Conservation (phyloP, 768 basidiomycete genomes). For the Sistotremastrum suecicum region DNA sequence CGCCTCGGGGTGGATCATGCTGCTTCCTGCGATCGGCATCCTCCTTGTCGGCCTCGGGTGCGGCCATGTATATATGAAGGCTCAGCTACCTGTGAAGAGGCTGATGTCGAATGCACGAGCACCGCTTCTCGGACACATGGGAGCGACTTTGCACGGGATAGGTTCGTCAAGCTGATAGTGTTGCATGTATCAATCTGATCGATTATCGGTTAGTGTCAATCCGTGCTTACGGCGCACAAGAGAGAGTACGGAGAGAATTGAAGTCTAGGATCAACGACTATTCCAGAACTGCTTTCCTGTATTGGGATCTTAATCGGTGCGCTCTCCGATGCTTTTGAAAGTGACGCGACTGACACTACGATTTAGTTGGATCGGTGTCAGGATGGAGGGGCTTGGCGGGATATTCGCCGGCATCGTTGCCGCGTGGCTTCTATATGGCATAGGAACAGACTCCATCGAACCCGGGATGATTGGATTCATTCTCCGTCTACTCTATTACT, state of each 20-base stretch:
- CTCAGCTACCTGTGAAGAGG: slow-evolving; percentile 41
- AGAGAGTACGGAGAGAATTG: slow-evolving; percentile 14
- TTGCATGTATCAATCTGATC: too few relatives aligned
- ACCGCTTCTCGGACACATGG: slow-evolving; percentile 32
- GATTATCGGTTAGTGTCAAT: slow-evolving; percentile 21
- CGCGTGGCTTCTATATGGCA: slow-evolving; percentile 22
- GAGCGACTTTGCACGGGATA: slow-evolving; percentile 5
- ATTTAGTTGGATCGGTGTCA: slow-evolving; percentile 19
- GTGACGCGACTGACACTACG: too few relatives aligned
- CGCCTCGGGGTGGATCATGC: slow-evolving; percentile 27
- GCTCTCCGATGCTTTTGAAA: too few relatives aligned
- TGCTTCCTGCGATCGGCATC: slow-evolving; percentile 22
- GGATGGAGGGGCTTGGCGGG: slow-evolving; percentile 27
- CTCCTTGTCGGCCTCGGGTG: slow-evolving; percentile 24
- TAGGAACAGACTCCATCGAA: background rate
- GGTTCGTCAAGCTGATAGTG: too few relatives aligned
- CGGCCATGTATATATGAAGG: slow-evolving; percentile 38
- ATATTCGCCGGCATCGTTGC: slow-evolving; percentile 19
- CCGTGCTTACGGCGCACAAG: slow-evolving; percentile 26
- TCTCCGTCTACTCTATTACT: slow-evolving; percentile 6
- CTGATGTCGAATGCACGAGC: slow-evolving; percentile 37
- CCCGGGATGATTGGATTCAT: slow-evolving; percentile 12
- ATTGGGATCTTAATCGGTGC: slow-evolving; percentile 17
- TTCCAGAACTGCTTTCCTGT: slow-evolving; percentile 10
- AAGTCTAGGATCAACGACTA: slow-evolving; percentile 22